These are phyloP conservation scores for Tricholomella constricta DNA, from an alignment of 768 basidiomycete genomes.

Conservation along the genomic window DNA sequence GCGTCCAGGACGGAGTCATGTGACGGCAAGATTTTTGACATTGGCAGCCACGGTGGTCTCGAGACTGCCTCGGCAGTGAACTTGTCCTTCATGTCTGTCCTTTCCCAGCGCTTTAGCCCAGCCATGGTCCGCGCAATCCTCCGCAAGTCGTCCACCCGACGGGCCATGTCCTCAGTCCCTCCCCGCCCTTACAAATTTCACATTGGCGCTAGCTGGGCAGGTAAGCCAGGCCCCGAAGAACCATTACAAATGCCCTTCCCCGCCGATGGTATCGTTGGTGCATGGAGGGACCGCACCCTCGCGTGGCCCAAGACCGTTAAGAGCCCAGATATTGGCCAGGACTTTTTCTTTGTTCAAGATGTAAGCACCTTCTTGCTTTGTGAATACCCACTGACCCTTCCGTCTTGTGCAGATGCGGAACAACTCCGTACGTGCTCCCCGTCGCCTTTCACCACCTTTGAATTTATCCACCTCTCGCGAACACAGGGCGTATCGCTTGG, in stretches of 20 bases:
- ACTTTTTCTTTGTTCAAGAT: conserved; percentile 65
- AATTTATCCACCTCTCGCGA: conserved; percentile 13
- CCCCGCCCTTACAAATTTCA: conserved; percentile 67
- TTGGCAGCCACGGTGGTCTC: too few relatives aligned
- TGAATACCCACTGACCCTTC: conserved; percentile 2
- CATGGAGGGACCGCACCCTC: conserved; percentile 71
- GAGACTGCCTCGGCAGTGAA: too few relatives aligned
- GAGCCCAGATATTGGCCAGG: conserved; percentile 46
- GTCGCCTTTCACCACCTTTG: conserved; percentile 32
- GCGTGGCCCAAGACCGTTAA: conserved; percentile 40
- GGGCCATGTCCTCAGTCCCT: conserved; percentile 18
- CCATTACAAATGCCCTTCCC: conserved; percentile 53
- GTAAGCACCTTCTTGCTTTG: conserved; percentile 38
- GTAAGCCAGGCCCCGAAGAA: conserved; percentile 48
- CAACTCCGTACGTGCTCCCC: conserved; percentile 62
- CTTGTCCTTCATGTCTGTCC: too few relatives aligned
- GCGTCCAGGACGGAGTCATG: conserved; percentile 8
- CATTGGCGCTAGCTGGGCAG: conserved; percentile 77
- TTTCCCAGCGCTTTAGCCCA: conserved; percentile 4
- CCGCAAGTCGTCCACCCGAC: conserved; percentile 11
- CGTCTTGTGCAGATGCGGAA: conserved; percentile 62
- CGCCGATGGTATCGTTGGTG: conserved; percentile 55
- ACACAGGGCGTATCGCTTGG: conserved; percentile 75
- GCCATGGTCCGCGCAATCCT: conserved; percentile 17
- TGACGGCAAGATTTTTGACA: conserved; percentile 6